Percentiles rank a stretch among this genome's conserved stretches.
phyloP scores from a whole-genome alignment of 768 basidiomycete genomes.

The Grammothele lineata region DNA sequence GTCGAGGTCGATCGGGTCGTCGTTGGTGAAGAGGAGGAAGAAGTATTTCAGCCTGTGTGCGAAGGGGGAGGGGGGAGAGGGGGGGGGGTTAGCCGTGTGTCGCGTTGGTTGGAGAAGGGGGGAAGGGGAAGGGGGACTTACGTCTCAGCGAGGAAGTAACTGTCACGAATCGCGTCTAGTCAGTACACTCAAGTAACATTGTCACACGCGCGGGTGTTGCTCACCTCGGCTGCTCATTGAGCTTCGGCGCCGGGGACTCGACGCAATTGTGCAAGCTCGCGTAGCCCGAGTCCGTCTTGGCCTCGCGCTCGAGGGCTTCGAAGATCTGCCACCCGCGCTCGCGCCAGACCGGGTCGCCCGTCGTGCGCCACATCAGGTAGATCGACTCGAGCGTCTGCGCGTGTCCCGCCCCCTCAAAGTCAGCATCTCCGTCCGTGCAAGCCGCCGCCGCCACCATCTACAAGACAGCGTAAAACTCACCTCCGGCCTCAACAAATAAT shows the following conservation, averaged over 20 bases:
- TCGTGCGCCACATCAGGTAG: conserved; percentile 67
- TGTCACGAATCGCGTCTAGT: conserved; percentile 14
- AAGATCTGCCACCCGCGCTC: conserved; percentile 70
- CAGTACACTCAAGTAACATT: too few relatives aligned
- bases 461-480: conserved; percentile 34
- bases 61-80: too few relatives aligned
- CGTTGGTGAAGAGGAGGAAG: conserved; percentile 61
- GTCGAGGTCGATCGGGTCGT: conserved; percentile 50
- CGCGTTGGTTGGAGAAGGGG: background rate
- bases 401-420: too few relatives aligned
- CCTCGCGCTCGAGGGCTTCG: conserved; percentile 55
- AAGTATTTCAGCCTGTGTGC: conserved; percentile 68
- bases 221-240: conserved; percentile 74
- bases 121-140: too few relatives aligned
- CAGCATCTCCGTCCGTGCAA: too few relatives aligned
- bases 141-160: conserved; percentile 56
- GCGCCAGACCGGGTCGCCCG: conserved; percentile 66
- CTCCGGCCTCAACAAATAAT: conserved; percentile 68
- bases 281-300: conserved; percentile 59
- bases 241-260: conserved; percentile 30
- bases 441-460: background rate
- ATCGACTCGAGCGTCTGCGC: conserved; percentile 67
- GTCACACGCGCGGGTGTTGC: too few relatives aligned
- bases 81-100: background rate
- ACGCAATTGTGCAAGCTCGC: conserved; percentile 52